These are phyloP conservation scores for Schizopora paradoxa DNA, from an alignment of 1,284 basidiomycete species.

Conservation along the genomic window DNA sequence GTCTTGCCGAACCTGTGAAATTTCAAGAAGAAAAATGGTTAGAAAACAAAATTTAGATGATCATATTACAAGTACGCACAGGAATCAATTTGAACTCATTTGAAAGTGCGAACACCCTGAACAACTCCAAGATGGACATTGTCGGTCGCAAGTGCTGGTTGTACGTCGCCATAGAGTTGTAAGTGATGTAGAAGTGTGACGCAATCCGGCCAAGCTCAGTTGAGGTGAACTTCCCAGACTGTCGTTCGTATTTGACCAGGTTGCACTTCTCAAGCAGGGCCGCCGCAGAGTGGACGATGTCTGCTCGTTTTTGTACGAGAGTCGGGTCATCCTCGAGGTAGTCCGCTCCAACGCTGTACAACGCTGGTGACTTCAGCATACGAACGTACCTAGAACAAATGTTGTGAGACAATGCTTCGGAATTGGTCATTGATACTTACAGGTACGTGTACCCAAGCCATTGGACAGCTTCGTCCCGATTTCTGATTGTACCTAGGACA, in stretches of 20 bases:
- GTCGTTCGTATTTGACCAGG: conserved; percentile 90
- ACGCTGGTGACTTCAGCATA: conserved; percentile 85
- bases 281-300: conserved; percentile 93
- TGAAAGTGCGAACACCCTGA: conserved; percentile 93
- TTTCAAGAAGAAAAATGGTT: too few species aligned
- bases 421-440: conserved; percentile 41
- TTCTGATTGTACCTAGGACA: conserved; percentile 92
- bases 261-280: conserved; percentile 92
- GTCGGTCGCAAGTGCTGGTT: conserved; percentile 90
- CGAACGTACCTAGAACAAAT: conserved; percentile 73
- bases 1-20: too few species aligned
- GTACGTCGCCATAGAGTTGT: conserved; percentile 95
- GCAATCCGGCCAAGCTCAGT: conserved; percentile 94
- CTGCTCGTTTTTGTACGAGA: conserved; percentile 90
- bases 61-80: too few species aligned
- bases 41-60: too few species aligned
- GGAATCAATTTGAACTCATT: conserved; percentile 97
- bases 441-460: conserved; percentile 96
- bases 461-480: conserved; percentile 95
- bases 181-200: conserved; percentile 95
- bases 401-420: conserved; percentile 3
- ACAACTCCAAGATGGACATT: conserved; percentile 87
- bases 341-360: conserved; percentile 89
- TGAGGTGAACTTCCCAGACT: conserved; percentile 83
- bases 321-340: conserved; percentile 84